Percentiles rank a stretch among this genome's conserved stretches.
Evolutionary conservation across 495 filamentous ascomycete genomes (phyloP).

Genomic region (Neurospora discreta): DNA sequence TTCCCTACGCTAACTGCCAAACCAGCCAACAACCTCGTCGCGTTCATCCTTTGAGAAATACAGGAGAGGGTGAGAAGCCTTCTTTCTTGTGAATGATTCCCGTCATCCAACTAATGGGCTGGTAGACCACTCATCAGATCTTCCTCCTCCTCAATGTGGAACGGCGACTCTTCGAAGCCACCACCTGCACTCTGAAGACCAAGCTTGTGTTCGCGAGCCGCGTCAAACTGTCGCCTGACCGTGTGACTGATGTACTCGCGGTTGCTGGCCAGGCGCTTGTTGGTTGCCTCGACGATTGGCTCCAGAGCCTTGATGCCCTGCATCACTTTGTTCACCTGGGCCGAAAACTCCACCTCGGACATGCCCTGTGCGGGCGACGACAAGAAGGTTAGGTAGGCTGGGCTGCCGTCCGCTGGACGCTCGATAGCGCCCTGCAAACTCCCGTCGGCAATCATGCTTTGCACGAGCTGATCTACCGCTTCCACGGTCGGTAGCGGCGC

Average conservation of each 20-base stretch:
- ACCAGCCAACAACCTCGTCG: background rate
- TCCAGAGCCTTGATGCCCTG: slow-evolving; percentile 33
- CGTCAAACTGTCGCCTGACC: slow-evolving; percentile 26
- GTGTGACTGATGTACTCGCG: slow-evolving; percentile 47
- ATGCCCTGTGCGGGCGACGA: slow-evolving; percentile 15
- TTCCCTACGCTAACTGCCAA: background rate
- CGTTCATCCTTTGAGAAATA: background rate
- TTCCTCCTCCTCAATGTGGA: background rate
- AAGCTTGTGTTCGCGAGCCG: background rate
- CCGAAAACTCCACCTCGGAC: slow-evolving; percentile 36
- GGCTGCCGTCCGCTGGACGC: slow-evolving; percentile 26
- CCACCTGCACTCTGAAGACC: background rate
- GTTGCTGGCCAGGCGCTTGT: slow-evolving; percentile 44
- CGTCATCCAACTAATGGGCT: background rate
- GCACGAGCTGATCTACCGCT: slow-evolving; percentile 33
- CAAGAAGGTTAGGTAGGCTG: slow-evolving; percentile 30
- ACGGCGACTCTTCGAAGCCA: background rate
- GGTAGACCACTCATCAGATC: background rate
- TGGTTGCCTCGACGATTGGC: slow-evolving; percentile 33
- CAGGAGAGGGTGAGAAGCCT: background rate
- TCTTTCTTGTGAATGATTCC: background rate
- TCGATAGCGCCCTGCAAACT: slow-evolving; percentile 45
- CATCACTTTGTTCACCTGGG: slow-evolving; percentile 30
- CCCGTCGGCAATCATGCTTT: slow-evolving; percentile 45
- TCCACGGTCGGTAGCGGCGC: slow-evolving; percentile 37